phyloP scores from a whole-genome alignment of 192 early-diverging fungal genomes.

The Coemansia erecta region DNA sequence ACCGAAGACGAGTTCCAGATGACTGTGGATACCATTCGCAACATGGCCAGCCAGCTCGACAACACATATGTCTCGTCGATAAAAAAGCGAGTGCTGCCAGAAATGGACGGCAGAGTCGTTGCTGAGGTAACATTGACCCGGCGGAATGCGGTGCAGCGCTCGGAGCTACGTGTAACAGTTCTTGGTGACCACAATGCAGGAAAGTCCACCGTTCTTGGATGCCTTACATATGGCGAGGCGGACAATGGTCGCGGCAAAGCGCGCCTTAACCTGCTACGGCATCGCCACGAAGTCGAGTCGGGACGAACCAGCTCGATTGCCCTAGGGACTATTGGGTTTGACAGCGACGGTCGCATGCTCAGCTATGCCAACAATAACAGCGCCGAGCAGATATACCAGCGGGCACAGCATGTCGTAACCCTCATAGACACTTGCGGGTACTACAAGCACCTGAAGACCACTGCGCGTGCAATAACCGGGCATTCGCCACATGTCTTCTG shows the following conservation, averaged over 20 bases:
- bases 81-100: constrained; percentile 21
- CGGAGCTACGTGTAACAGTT: constrained; percentile 81
- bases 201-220: constrained; percentile 84
- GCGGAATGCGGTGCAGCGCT: constrained; percentile 61
- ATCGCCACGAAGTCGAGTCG: constrained; percentile 87
- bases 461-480: constrained; percentile 87
- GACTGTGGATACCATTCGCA: constrained; percentile 21
- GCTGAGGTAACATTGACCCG: constrained; percentile 76
- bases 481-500: constrained; percentile 87
- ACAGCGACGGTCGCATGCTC: constrained; percentile 62
- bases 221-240: constrained; percentile 72
- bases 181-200: constrained; percentile 78
- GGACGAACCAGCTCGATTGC: constrained; percentile 91
- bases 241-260: constrained; percentile 88
- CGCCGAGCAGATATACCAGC: constrained; percentile 75
- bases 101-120: constrained; percentile 51
- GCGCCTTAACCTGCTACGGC: constrained; percentile 79
- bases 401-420: constrained; percentile 74
- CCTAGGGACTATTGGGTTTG: constrained; percentile 84
- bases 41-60: constrained; percentile 40
- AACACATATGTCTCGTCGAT: constrained; percentile 38
- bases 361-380: constrained; percentile 76
- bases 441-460: constrained; percentile 85
- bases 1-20: constrained; percentile 38
- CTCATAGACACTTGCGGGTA: constrained; percentile 90